Evolutionary conservation across 495 filamentous ascomycete genomes (phyloP).

Genomic region (Aspergillus wentii): DNA sequence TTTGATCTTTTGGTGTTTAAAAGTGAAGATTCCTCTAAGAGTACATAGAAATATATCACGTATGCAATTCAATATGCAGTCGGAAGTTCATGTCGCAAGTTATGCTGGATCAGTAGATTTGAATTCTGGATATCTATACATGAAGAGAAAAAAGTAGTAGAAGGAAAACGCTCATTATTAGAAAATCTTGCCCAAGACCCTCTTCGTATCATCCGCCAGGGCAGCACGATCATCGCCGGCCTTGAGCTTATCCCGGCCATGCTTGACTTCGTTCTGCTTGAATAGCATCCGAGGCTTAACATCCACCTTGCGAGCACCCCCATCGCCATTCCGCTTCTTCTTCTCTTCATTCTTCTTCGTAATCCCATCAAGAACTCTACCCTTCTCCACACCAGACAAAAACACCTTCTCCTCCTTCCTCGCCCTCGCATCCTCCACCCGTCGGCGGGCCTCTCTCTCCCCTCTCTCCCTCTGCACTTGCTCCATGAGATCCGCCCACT

Average conservation of each 20-base stretch:
- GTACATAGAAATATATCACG: too few species aligned
- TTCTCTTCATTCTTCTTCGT: conserved; percentile 59
- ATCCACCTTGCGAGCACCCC: conserved; percentile 15
- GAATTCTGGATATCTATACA: conserved; percentile 14
- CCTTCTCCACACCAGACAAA: conserved; percentile 73
- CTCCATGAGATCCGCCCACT: conserved; percentile 64
- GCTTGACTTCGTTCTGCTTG: conserved; percentile 60
- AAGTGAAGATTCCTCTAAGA: too few species aligned
- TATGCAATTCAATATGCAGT: too few species aligned
- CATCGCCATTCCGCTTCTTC: conserved; percentile 14
- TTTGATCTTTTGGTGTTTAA: too few species aligned
- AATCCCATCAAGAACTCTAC: conserved; percentile 71
- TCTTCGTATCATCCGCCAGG: conserved; percentile 60
- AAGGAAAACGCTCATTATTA: too few species aligned
- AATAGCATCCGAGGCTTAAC: conserved; percentile 55
- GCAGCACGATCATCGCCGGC: conserved; percentile 1
- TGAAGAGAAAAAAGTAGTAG: neutral
- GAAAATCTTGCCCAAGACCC: conserved; percentile 80
- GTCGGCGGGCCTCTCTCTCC: conserved; percentile 71
- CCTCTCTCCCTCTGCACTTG: conserved; percentile 78
- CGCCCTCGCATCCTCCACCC: conserved; percentile 73
- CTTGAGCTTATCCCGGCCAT: conserved; percentile 2
- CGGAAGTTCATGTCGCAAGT: too few species aligned
- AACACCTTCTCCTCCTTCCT: conserved; percentile 82
- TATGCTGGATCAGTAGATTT: too few species aligned